Percentiles rank a stretch among this genome's conserved stretches.
These are phyloP conservation scores for Silene coronaria DNA, from an alignment of 179 eudicot species.

Conservation along the genomic window DNA sequence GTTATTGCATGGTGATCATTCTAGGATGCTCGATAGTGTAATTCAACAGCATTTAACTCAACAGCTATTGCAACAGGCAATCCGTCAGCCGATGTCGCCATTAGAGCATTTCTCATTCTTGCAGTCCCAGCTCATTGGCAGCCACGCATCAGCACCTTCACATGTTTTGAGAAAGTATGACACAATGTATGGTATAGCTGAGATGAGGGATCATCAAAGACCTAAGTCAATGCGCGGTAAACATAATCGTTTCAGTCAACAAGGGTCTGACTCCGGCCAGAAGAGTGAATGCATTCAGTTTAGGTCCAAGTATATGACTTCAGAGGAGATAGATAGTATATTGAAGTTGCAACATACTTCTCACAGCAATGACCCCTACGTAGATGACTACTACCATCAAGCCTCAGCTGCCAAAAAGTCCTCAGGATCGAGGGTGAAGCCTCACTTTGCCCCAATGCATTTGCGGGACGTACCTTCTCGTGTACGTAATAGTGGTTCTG, in stretches of 20 bases:
- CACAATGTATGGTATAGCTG: conserved; percentile 34
- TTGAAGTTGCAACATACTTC: conserved; percentile 63
- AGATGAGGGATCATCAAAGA: conserved; percentile 51
- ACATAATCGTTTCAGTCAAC: conserved; percentile 44
- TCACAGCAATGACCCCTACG: conserved; percentile 67
- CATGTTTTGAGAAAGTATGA: conserved; percentile 49
- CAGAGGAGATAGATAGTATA: conserved; percentile 66
- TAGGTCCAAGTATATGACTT: conserved; percentile 66
- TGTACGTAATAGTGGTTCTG: conserved; percentile 45
- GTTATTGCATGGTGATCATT: conserved; percentile 51
- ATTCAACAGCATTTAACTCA: conserved; percentile 52
- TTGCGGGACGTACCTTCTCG: conserved; percentile 48
- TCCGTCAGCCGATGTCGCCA: conserved; percentile 38
- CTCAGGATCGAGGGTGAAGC: conserved; percentile 48
- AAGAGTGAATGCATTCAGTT: conserved; percentile 42
- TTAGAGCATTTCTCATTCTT: conserved; percentile 37
- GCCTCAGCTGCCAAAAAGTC: conserved; percentile 58
- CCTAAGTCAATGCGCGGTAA: conserved; percentile 44
- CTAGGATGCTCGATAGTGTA: conserved; percentile 46
- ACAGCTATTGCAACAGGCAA: conserved; percentile 41
- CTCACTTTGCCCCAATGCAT: conserved; percentile 55
- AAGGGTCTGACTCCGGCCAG: conserved; percentile 41
- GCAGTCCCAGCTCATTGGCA: conserved; percentile 43
- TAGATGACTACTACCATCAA: conserved; percentile 79
- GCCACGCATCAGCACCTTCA: conserved; percentile 44